These are phyloP conservation scores for Sergeia podlipaevii DNA, from an alignment of 208 protist genomes.

Conservation along the genomic window DNA sequence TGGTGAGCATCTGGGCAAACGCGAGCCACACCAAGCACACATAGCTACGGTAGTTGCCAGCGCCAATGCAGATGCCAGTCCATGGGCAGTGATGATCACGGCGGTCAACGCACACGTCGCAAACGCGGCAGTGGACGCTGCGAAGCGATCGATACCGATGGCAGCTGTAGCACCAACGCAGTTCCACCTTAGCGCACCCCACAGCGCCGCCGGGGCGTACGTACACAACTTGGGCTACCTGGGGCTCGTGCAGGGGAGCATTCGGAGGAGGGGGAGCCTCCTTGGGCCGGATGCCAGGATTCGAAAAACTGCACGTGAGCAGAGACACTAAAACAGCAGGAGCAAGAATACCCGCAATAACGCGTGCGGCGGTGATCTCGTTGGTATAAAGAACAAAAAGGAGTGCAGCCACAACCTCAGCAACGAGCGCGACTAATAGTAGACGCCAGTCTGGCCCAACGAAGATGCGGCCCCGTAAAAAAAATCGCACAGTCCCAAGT, in stretches of 20 bases:
- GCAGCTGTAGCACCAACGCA: constrained; percentile 87
- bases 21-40: constrained; percentile 60
- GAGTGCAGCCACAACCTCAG: constrained; percentile 32
- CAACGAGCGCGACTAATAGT: constrained; percentile 25
- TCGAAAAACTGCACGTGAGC: constrained; percentile 30
- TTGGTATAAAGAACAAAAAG: constrained; percentile 53
- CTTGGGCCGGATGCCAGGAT: constrained; percentile 60
- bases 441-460: constrained; percentile 60
- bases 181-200: constrained; percentile 24
- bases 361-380: constrained; percentile 21
- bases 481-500: constrained; percentile 43
- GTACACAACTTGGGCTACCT: constrained; percentile 26
- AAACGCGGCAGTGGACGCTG: constrained; percentile 84
- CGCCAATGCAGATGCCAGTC: constrained; percentile 88
- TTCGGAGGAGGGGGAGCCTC: constrained; percentile 22
- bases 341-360: constrained; percentile 33
- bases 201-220: constrained; percentile 15
- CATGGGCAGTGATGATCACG: constrained; percentile 94
- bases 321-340: constrained; percentile 23
- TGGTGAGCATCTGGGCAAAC: constrained; percentile 28
- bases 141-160: constrained; percentile 74
- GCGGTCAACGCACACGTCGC: constrained; percentile 78
- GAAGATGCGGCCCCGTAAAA: constrained; percentile 36
- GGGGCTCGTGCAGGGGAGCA: constrained; percentile 30
- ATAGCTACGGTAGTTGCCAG: constrained; percentile 82